These are phyloP conservation scores for Daldinia bambusicola DNA, from an alignment of 495 filamentous ascomycete genomes.

Conservation along the genomic window DNA sequence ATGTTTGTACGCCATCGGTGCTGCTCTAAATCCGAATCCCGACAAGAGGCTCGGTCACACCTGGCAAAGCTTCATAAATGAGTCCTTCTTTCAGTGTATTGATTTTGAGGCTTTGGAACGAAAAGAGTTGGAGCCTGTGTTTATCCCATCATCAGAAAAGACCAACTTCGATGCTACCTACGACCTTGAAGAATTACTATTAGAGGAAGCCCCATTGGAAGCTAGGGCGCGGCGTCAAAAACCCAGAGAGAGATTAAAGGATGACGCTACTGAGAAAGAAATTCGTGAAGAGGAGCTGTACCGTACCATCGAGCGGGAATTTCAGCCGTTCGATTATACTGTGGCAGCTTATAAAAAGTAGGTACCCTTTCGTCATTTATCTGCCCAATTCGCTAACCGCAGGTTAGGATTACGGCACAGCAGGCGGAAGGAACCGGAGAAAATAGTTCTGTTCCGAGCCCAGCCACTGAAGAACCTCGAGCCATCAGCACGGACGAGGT, in stretches of 20 bases:
- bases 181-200: conserved; percentile 90
- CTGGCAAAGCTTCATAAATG: conserved; percentile 82
- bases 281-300: conserved; percentile 94
- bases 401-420: conserved; percentile 32
- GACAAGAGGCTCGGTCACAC: conserved; percentile 81
- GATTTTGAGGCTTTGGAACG: conserved; percentile 87
- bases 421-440: conserved; percentile 26
- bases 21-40: conserved; percentile 82
- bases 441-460: conserved; percentile 14
- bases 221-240: conserved; percentile 92
- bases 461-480: conserved; percentile 46
- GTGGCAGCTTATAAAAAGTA: conserved; percentile 73
- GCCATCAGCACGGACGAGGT: conserved; percentile 59
- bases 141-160: conserved; percentile 93
- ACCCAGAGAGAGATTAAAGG: conserved; percentile 87
- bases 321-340: conserved; percentile 96
- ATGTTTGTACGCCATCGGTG: conserved; percentile 86
- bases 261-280: conserved; percentile 95
- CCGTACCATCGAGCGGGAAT: conserved; percentile 91
- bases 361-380: conserved; percentile 27
- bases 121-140: conserved; percentile 92
- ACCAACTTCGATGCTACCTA: conserved; percentile 99
- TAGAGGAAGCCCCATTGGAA: conserved; percentile 96
- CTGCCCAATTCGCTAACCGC: conserved; percentile 19
- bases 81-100: conserved; percentile 87